Conservation (phyloP, 139 green algal species). For the Closterium sp. region DNA sequence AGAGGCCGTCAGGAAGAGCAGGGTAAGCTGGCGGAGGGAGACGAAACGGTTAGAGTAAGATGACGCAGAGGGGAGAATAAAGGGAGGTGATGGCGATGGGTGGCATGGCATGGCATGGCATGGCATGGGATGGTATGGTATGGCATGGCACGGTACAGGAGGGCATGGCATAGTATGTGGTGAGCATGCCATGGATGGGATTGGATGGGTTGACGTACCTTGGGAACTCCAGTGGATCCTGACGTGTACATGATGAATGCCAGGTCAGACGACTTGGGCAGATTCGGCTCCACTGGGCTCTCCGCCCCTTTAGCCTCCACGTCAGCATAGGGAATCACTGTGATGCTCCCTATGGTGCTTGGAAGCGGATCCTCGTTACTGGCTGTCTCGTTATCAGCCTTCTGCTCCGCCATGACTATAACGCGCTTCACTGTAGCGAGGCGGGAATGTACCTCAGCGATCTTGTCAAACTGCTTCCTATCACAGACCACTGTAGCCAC, state of each 20-base stretch:
- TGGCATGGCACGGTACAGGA: no score
- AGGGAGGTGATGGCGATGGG: no score
- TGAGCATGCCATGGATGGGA: no score
- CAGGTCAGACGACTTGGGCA: slow-evolving; percentile 51
- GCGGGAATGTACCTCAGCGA: slow-evolving; percentile 14
- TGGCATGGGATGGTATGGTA: no score
- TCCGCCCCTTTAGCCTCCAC: slow-evolving; percentile 40
- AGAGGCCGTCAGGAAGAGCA: no score
- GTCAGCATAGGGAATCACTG: slow-evolving; percentile 7
- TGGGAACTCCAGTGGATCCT: slow-evolving; percentile 56
- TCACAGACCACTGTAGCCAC: slow-evolving; percentile 40
- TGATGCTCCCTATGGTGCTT: no score
- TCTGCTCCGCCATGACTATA: slow-evolving; percentile 28
- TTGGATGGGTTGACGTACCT: slow-evolving; percentile 19
- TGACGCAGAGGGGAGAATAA: neutral
- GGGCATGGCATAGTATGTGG: no score
- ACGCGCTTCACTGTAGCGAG: slow-evolving; percentile 39
- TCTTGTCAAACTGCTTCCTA: slow-evolving; percentile 28
- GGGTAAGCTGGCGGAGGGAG: neutral
- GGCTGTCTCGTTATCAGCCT: neutral
- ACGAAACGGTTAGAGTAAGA: neutral
- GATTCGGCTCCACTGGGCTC: slow-evolving; percentile 4
- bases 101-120: no score
- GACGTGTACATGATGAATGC: slow-evolving; percentile 62
- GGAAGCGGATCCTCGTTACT: no score